Evolutionary conservation across 345 rosid species (phyloP).

Genomic region (Populus alba): DNA sequence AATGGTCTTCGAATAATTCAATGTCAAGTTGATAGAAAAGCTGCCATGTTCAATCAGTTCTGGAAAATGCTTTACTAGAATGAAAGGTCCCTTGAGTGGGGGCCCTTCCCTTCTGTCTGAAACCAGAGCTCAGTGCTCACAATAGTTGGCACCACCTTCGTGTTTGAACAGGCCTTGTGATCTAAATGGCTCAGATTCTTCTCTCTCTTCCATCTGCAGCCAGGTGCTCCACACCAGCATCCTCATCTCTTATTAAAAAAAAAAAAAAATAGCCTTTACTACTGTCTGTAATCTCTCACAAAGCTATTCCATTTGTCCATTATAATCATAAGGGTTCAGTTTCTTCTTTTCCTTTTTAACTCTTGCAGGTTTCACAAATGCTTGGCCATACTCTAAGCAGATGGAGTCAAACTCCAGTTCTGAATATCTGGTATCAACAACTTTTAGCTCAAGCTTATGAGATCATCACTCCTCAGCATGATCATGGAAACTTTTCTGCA

Average conservation of each 20-base stretch:
- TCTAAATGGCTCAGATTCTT: not conserved
- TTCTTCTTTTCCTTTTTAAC: not conserved
- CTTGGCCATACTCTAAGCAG: not conserved
- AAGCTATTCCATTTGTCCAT: not conserved
- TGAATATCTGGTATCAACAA: too few species aligned
- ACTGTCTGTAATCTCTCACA: not conserved
- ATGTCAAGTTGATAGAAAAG: conserved; percentile 15
- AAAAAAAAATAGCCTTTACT: not conserved
- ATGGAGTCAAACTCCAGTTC: too few species aligned
- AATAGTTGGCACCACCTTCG: not conserved
- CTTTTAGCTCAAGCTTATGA: too few species aligned
- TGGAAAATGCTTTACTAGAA: conserved; percentile 5
- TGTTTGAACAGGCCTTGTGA: conserved; percentile 8
- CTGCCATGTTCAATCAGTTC: not conserved
- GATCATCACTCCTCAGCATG: not conserved
- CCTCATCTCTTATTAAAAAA: not conserved
- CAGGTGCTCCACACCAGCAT: not conserved
- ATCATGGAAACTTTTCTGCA: not conserved
- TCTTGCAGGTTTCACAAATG: not conserved
- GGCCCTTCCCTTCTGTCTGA: not conserved
- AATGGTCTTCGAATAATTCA: conserved; percentile 15
- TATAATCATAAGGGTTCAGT: not conserved
- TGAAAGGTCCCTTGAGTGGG: conserved; percentile 4
- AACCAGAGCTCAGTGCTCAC: too few species aligned
- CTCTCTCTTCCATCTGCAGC: not conserved